Conservation (phyloP, 2,329 filamentous ascomycete species). For the Fusarium robinianum region DNA sequence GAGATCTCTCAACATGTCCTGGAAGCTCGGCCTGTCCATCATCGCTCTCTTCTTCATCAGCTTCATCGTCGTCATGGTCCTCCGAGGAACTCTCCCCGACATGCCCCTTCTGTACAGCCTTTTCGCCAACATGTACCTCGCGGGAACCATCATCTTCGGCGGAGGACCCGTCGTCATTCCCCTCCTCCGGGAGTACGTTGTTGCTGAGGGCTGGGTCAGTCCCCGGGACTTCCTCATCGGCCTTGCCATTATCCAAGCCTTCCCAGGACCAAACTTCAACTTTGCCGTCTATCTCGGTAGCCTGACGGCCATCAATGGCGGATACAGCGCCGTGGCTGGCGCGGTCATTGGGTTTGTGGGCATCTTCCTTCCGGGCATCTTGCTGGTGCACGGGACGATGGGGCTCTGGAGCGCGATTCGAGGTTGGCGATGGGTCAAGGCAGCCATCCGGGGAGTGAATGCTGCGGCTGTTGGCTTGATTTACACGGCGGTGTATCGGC, state of each 20-base stretch:
- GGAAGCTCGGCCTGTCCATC: slow-evolving; percentile 49
- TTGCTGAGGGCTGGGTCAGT: slow-evolving; percentile 70
- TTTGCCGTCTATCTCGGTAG: slow-evolving; percentile 63
- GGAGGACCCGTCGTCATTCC: slow-evolving; percentile 69
- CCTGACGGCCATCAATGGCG: slow-evolving; percentile 49
- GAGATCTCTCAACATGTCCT: slow-evolving; percentile 47
- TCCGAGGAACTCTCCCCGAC: slow-evolving; percentile 47
- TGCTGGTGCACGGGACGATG: slow-evolving; percentile 55
- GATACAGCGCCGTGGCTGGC: slow-evolving; percentile 48
- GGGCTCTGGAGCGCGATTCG: slow-evolving; percentile 60
- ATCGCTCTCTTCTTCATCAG: slow-evolving; percentile 56
- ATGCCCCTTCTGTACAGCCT: slow-evolving; percentile 59
- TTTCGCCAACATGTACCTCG: slow-evolving; percentile 75
- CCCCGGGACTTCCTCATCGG: slow-evolving; percentile 74
- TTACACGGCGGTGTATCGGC: slow-evolving; percentile 65
- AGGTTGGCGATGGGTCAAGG: slow-evolving; percentile 51
- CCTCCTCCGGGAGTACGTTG: slow-evolving; percentile 64
- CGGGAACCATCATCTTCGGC: slow-evolving; percentile 70
- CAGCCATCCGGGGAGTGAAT: slow-evolving; percentile 59
- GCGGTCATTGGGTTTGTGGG: slow-evolving; percentile 57
- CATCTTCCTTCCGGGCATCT: slow-evolving; percentile 57
- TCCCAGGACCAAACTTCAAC: slow-evolving; percentile 57
- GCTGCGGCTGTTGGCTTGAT: slow-evolving; percentile 64
- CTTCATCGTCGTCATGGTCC: slow-evolving; percentile 61
- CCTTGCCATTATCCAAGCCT: slow-evolving; percentile 71